These are phyloP conservation scores for Corylus americana DNA, from an alignment of 306 rosid genomes.

Conservation along the genomic window DNA sequence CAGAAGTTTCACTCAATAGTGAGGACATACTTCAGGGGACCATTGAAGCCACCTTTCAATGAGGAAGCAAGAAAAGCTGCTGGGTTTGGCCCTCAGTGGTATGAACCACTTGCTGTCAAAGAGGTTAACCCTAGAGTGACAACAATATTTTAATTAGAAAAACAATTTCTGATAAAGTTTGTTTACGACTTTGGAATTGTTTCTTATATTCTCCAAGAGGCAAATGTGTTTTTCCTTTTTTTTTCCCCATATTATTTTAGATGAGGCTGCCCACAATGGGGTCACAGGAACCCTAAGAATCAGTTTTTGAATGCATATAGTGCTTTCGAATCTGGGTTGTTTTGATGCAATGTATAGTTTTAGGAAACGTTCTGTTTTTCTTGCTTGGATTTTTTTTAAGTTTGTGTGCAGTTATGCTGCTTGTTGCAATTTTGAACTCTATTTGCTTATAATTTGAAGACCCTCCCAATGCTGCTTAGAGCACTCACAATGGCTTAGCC, in stretches of 20 bases:
- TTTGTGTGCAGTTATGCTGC: neutral
- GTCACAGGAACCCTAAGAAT: neutral
- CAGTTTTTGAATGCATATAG: neutral
- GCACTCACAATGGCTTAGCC: no score
- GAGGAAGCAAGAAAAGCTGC: constrained; percentile 78
- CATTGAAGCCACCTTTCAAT: constrained; percentile 88
- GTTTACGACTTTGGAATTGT: neutral
- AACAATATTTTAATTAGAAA: neutral
- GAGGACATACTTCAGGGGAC: constrained; percentile 70
- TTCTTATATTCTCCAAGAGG: neutral
- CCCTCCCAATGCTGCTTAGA: no score
- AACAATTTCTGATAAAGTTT: neutral
- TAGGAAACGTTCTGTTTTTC: no score
- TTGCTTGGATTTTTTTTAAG: no score
- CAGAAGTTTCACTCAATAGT: constrained; percentile 70
- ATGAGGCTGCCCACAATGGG: neutral
- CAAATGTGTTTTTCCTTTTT: neutral
- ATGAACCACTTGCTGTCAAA: constrained; percentile 81
- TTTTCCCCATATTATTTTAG: neutral
- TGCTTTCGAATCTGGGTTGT: neutral
- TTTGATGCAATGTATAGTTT: neutral
- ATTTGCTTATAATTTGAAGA: neutral
- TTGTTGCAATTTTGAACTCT: neutral
- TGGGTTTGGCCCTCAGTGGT: constrained; percentile 85
- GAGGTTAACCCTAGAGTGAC: constrained; percentile 27